Evolutionary conservation across 768 basidiomycete species (phyloP).

Genomic region (Tylopilus rubrobrunneus): DNA sequence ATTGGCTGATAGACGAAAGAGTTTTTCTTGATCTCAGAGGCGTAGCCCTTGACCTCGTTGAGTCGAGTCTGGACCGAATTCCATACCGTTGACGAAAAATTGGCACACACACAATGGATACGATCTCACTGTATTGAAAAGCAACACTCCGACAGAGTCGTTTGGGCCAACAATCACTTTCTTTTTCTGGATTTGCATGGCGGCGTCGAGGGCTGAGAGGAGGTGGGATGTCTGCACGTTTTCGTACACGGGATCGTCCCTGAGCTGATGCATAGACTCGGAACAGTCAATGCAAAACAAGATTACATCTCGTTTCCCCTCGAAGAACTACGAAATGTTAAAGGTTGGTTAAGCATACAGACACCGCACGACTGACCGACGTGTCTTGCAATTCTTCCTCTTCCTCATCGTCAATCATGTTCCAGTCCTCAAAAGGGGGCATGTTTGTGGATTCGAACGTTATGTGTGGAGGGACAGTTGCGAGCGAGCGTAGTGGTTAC

Average conservation of each 20-base stretch:
- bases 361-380: conserved; percentile 42
- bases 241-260: conserved; percentile 62
- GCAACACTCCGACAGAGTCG: conserved; percentile 84
- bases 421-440: conserved; percentile 80
- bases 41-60: conserved; percentile 34
- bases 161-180: conserved; percentile 88
- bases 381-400: conserved; percentile 76
- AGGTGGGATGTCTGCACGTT: conserved; percentile 71
- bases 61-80: conserved; percentile 17
- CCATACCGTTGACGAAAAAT: background rate
- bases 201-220: conserved; percentile 74
- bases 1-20: conserved; percentile 75
- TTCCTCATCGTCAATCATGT: conserved; percentile 72
- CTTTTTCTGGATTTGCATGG: conserved; percentile 82
- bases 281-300: conserved; percentile 97
- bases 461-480: no score
- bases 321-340: conserved; percentile 47
- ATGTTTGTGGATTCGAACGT: conserved; percentile 29
- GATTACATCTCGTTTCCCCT: conserved; percentile 79
- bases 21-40: conserved; percentile 63
- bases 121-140: conserved; percentile 94
- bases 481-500: no score
- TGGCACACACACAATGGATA: no score
- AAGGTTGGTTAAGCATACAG: conserved; percentile 7
- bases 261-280: conserved; percentile 75